Base-by-base conservation (phyloP, 2,329 filamentous ascomycete species). In the Aspergillus candidus region DNA sequence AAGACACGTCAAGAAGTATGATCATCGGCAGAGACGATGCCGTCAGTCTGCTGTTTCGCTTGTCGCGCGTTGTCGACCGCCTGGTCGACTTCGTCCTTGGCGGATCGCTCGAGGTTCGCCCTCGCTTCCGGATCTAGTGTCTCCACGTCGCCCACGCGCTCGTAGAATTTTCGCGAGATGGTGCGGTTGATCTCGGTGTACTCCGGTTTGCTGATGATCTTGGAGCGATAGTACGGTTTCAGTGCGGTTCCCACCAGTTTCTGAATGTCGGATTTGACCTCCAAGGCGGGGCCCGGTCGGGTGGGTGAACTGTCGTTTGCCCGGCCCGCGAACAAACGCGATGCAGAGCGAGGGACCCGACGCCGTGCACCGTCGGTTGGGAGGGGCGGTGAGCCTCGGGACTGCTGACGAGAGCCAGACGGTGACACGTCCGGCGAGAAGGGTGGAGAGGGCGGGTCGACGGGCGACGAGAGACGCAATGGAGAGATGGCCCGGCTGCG, bases 161-260 rank as follows among this genome's bases (percentile, higher is more conserved):
- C 88, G 67, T 98, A 98, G 46, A 98, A 73, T 69, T 84, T 86
- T 46, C 88, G 84, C 34, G 88, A 96, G 30, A 97, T 83, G 48
- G 86, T 84, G 50, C 89, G 83, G 62, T 97, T 97, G 68, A 97
- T 95, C 44, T 82, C 81, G 3, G 88, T 91, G 65, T 94, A 98
- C 66, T 96, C 85, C 47, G 95, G 87, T 54, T 89, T 87, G 13
- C 83, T 88, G 49, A 97, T 77, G 50, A 84, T 79, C 55, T 85
- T 83, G 34, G 84, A 84, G 50, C 83, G 79, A 74, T 91, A 97
- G 53, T 88, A 79, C 29, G 90, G 88, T 55, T 87, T 86, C 35
- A 98, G 73, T 5, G 86, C 88, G 34, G 77, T 74, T 52, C 88
- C 86, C 55, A 97, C 93, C 68, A 97, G 88, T 55, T 83, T 83